phyloP scores from a whole-genome alignment of 495 filamentous ascomycete genomes.

The Rusavskia elegans region DNA sequence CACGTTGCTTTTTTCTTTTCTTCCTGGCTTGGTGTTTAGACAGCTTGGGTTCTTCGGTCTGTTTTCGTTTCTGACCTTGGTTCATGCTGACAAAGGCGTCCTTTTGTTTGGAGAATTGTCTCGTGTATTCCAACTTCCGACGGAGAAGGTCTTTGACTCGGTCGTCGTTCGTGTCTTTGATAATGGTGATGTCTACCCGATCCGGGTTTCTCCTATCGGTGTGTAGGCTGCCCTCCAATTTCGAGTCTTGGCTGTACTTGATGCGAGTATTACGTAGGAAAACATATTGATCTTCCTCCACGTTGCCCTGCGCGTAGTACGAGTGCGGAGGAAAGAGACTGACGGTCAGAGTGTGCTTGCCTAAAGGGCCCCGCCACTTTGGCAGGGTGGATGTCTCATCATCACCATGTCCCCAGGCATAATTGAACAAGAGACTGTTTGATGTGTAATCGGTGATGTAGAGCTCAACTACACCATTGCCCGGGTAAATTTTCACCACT shows the following conservation, averaged over 20 bases:
- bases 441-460: constrained; percentile 81
- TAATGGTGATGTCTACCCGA: constrained; percentile 35
- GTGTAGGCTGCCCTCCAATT: constrained; percentile 59
- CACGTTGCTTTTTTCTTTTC: constrained; percentile 18
- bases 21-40: constrained; percentile 17
- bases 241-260: constrained; percentile 35
- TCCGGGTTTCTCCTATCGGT: constrained; percentile 36
- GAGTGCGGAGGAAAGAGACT: constrained; percentile 60
- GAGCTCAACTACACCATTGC: constrained; percentile 35
- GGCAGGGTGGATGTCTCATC: constrained; percentile 12
- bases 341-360: constrained; percentile 55
- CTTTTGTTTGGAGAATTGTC: constrained; percentile 31
- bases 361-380: constrained; percentile 67
- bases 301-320: constrained; percentile 30
- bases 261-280: constrained; percentile 56
- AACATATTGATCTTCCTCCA: constrained; percentile 45
- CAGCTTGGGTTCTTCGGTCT: constrained; percentile 13
- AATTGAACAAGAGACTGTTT: constrained; percentile 43
- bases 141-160: constrained; percentile 43
- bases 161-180: constrained; percentile 31
- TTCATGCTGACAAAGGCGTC: constrained; percentile 18
- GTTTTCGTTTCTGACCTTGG: constrained; percentile 15
- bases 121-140: constrained; percentile 47
- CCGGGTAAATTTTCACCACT: constrained; percentile 48
- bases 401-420: constrained; percentile 28